phyloP scores from a whole-genome alignment of 1,284 basidiomycete genomes.

The Ceratobasidium sp. region DNA sequence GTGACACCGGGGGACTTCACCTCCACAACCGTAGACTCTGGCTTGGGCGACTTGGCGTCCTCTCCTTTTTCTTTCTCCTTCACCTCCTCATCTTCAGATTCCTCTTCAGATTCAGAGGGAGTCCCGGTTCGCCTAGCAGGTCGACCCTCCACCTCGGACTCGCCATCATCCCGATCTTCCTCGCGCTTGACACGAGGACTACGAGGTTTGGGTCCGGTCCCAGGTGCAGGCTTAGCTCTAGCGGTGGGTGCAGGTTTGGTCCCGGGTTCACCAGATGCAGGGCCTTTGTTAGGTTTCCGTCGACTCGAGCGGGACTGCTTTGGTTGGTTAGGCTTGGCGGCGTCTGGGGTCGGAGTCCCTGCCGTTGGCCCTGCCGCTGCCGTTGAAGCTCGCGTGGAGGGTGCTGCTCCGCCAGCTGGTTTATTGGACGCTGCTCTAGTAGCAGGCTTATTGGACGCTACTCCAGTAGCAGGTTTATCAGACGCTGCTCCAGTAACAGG shows the following conservation, averaged over 20 bases:
- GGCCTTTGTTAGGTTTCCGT: background rate
- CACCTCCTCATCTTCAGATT: slow-evolving; percentile 9
- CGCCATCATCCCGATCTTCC: slow-evolving; percentile 8
- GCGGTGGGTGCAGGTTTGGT: background rate
- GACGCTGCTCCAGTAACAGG: background rate
- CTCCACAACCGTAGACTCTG: background rate
- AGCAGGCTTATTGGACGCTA: background rate
- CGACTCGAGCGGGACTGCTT: slow-evolving; percentile 2
- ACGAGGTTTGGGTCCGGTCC: background rate
- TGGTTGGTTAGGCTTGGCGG: slow-evolving; percentile 7
- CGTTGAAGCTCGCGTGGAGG: background rate
- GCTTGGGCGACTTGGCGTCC: slow-evolving; percentile 9
- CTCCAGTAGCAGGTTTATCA: background rate
- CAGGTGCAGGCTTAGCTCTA: background rate
- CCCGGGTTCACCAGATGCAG: background rate
- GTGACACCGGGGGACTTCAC: slow-evolving; percentile 6
- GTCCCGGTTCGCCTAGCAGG: slow-evolving; percentile 23
- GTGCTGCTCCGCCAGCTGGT: background rate
- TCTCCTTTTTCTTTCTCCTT: slow-evolving; percentile 17
- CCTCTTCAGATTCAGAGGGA: slow-evolving; percentile 29
- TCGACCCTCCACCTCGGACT: slow-evolving; percentile 33
- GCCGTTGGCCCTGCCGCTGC: background rate
- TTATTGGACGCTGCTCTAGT: background rate
- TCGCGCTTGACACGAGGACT: slow-evolving; percentile 4
- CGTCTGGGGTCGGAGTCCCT: background rate